phyloP scores from a whole-genome alignment of 2,329 filamentous ascomycete genomes.

The Diaporthe sp. region DNA sequence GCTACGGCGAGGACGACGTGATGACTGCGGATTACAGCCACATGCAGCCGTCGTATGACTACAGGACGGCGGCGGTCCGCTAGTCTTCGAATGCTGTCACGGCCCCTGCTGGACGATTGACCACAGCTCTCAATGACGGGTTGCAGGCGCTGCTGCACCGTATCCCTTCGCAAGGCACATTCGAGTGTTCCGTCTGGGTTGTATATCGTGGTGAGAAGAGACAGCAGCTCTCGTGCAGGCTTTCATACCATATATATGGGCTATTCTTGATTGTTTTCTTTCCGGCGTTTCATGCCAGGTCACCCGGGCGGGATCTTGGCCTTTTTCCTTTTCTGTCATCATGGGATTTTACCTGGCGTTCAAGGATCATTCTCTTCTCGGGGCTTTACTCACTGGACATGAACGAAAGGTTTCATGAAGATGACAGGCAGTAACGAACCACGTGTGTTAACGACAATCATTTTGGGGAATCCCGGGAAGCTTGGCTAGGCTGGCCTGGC shows the following conservation, averaged over 20 bases:
- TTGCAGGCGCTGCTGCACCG: not conserved
- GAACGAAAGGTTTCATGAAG: conserved; percentile 41
- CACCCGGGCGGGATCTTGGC: conserved; percentile 19
- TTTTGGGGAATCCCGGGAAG: conserved; percentile 13
- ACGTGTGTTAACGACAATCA: conserved; percentile 42
- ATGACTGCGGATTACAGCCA: conserved; percentile 36
- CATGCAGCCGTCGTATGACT: conserved; percentile 23
- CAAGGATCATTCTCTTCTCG: conserved; percentile 31
- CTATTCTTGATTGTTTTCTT: not conserved
- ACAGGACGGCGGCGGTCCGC: not conserved
- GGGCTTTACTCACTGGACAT: conserved; percentile 38
- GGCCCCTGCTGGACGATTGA: not conserved
- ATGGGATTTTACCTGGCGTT: conserved; percentile 32
- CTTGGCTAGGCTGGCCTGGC: conserved; percentile 22
- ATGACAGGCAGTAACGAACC: conserved; percentile 44
- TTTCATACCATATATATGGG: conserved; percentile 35
- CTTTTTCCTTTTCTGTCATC: conserved; percentile 9
- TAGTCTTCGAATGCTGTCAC: not conserved
- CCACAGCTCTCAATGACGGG: not conserved
- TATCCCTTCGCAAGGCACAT: not conserved
- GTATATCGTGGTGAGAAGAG: conserved; percentile 27
- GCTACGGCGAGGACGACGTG: conserved; percentile 41
- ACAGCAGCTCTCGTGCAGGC: conserved; percentile 6
- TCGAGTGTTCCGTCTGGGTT: not conserved
- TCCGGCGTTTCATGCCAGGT: conserved; percentile 1